phyloP scores from a whole-genome alignment of 1,284 basidiomycete species.

The Takashimella tepidaria region DNA sequence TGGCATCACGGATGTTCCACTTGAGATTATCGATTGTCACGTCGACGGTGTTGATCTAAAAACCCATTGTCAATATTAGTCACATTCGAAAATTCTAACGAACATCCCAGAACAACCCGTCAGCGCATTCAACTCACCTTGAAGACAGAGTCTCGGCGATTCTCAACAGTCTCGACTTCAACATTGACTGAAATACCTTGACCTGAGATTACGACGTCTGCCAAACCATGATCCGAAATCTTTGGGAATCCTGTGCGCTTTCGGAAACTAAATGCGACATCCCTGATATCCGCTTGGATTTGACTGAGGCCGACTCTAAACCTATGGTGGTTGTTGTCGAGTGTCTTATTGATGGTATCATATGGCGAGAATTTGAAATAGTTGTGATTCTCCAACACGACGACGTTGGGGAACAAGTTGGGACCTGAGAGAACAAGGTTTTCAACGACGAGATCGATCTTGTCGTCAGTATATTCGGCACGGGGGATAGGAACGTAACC shows the following conservation, averaged over 20 bases:
- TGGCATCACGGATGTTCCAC: conserved; percentile 83
- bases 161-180: conserved; percentile 47
- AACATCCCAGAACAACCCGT: too few relatives aligned
- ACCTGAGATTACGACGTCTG: conserved; percentile 83
- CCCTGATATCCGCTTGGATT: conserved; percentile 90
- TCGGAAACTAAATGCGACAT: conserved; percentile 78
- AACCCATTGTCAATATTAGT: background rate
- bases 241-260: conserved; percentile 49
- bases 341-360: conserved; percentile 50
- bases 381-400: conserved; percentile 77
- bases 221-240: conserved; percentile 81
- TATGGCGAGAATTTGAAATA: conserved; percentile 78
- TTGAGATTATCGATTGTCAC: conserved; percentile 67
- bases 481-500: conserved; percentile 88
- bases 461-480: conserved; percentile 82
- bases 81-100: too few relatives aligned
- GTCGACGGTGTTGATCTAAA: conserved; percentile 52
- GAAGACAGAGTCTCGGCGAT: conserved; percentile 38
- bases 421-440: conserved; percentile 78
- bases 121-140: conserved; percentile 16
- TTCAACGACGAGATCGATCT: conserved; percentile 83
- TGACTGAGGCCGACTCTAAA: conserved; percentile 70
- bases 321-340: conserved; percentile 57
- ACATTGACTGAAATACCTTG: conserved; percentile 51
- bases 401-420: conserved; percentile 57